Conservation (phyloP, 305 asterid species). For the Solanum hybrid region DNA sequence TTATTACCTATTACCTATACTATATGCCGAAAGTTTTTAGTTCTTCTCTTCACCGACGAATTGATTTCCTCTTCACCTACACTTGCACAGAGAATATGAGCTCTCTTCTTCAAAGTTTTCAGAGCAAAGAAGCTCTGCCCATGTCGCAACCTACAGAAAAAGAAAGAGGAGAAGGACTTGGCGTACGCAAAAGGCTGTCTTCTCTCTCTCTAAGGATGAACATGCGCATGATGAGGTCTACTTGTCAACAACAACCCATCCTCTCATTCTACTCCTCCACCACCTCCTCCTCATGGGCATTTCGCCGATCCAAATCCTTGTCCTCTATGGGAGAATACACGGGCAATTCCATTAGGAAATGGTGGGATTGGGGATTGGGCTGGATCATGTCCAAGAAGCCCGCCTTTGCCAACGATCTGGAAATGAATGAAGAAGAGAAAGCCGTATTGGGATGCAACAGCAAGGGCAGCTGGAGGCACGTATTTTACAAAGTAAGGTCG, state of each 20-base stretch:
- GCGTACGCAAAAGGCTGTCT: constrained; percentile 57
- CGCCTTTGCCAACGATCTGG: constrained; percentile 65
- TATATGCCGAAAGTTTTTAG: background rate
- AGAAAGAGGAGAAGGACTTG: constrained; percentile 4
- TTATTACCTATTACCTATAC: background rate
- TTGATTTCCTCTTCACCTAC: background rate
- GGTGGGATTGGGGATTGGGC: constrained; percentile 80
- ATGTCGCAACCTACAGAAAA: constrained; percentile 28
- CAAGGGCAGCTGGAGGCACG: constrained; percentile 75
- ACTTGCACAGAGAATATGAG: constrained; percentile 22
- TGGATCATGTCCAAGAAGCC: constrained; percentile 77
- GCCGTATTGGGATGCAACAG: constrained; percentile 51
- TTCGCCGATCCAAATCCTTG: constrained; percentile 61
- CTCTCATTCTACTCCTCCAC: constrained; percentile 8
- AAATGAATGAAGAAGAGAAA: constrained; percentile 66
- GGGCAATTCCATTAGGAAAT: constrained; percentile 40
- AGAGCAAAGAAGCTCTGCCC: constrained; percentile 49
- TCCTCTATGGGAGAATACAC: constrained; percentile 44
- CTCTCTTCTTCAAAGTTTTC: constrained; percentile 38
- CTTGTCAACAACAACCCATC: constrained; percentile 19
- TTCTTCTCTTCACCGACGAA: background rate
- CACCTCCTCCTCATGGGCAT: constrained; percentile 30
- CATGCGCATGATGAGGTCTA: constrained; percentile 10
- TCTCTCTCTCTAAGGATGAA: constrained; percentile 50
- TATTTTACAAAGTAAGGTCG: constrained; percentile 52